Base-by-base conservation (phyloP, 257 asterid genomes). In the Scutellaria barbata region DNA sequence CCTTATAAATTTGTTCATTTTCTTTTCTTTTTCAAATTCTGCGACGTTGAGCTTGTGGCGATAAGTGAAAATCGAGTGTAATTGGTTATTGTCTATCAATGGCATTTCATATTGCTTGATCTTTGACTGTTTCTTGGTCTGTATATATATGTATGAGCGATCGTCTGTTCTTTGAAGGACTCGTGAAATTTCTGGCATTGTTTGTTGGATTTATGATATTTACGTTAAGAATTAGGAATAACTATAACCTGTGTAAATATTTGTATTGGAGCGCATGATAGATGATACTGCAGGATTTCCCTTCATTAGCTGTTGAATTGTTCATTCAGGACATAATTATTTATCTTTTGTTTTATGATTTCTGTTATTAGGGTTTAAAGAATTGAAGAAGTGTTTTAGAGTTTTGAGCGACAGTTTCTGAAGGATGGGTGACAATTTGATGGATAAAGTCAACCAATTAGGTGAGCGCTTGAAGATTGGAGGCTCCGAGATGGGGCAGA, bases 351-450 rank as follows among this genome's bases (percentile, higher is more conserved):
- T 25, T 17, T 5, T 52, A 20, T 47, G 33, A 10, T n/a, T 65
- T 50, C 53, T n/a, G 43, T 45, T 50, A 10, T 37, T 12, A 76
- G 72, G 58, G 52, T 59, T 53, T 58, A 7, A 45, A 12, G 37
- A 45, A 17, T 46, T 46, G 48, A 18, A 45, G 43, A 45, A 55
- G 53, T 5, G 11, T 73, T 73, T 45, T 68, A 55, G 82, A 41
- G 66, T n/a, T 52, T 50, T 35, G 55, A 17, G 67, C 42, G 68
- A 8, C 59, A 25, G 41, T 60, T 30, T 50, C 71, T 16, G 41
- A 33, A 80, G 76, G 68, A 95, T 95, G 99, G 79, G 92, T 40
- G 98, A 95, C 78, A 95, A 95, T 85, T 81, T 95, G 96, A 92
- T 81, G 97, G 99, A 92, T 10, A 95, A 89, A 85, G 90, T 95